Evolutionary conservation across 345 rosid species (phyloP).

Genomic region (Eucalyptus sp.): DNA sequence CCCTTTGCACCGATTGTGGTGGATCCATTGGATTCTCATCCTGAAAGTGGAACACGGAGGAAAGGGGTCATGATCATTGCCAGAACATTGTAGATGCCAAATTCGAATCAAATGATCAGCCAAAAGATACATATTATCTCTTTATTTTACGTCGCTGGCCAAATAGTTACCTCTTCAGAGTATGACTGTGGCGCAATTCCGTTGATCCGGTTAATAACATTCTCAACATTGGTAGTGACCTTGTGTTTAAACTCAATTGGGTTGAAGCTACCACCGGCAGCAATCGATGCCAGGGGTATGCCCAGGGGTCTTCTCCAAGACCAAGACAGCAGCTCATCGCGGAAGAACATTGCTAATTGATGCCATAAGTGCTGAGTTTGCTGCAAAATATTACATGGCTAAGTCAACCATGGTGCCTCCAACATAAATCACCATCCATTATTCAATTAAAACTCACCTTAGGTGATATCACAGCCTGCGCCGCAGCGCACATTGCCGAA

Average conservation of each 20-base stretch:
- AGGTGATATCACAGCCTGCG: constrained; percentile 86
- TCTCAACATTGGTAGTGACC: constrained; percentile 69
- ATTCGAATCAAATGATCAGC: neutral
- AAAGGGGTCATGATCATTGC: neutral
- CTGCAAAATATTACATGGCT: constrained; percentile 25
- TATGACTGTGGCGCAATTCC: constrained; percentile 72
- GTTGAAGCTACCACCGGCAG: constrained; percentile 59
- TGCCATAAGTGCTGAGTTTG: constrained; percentile 87
- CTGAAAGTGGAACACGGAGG: constrained; percentile 7
- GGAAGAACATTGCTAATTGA: constrained; percentile 97
- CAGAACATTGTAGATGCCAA: neutral
- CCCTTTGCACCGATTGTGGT: constrained; percentile 87
- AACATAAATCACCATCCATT: neutral
- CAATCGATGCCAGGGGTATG: constrained; percentile 39
- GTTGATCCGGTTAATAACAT: constrained; percentile 56
- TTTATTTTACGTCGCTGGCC: neutral
- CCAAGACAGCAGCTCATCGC: constrained; percentile 90
- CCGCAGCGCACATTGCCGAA: constrained; percentile 89
- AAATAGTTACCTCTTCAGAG: constrained; percentile 67
- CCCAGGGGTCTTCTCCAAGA: constrained; percentile 93
- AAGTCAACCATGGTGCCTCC: neutral
- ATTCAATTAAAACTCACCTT: constrained; percentile 33
- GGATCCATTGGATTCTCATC: constrained; percentile 79
- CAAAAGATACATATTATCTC: no score
- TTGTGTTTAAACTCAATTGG: constrained; percentile 65